Conservation (phyloP, 345 rosid genomes). For the Hypericum perforatum region DNA sequence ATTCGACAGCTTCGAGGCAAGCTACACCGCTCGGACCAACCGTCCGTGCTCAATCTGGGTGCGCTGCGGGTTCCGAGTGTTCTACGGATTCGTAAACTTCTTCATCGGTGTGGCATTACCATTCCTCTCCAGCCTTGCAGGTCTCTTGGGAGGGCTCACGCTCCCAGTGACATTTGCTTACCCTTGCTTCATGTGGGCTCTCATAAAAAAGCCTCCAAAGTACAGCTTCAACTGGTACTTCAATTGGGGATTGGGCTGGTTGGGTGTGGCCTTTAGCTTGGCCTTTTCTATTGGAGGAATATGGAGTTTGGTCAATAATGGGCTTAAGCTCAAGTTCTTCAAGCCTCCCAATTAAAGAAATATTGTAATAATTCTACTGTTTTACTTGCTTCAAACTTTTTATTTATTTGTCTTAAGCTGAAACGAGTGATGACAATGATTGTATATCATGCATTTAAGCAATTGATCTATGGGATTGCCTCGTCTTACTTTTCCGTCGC, state of each 20-base stretch:
- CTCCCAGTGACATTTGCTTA: conserved; percentile 94
- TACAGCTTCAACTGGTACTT: conserved; percentile 94
- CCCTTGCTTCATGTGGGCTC: conserved; percentile 99
- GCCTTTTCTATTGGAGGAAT: conserved; percentile 90
- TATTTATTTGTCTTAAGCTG: too few relatives aligned
- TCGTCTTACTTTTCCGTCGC: too few relatives aligned
- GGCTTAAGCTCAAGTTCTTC: conserved; percentile 84
- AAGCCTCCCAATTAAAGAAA: conserved; percentile 41
- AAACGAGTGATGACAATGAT: too few relatives aligned
- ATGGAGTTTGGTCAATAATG: conserved; percentile 81
- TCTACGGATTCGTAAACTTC: conserved; percentile 68
- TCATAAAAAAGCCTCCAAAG: conserved; percentile 65
- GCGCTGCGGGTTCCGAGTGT: conserved; percentile 83
- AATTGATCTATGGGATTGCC: too few relatives aligned
- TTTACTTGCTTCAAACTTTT: not conserved
- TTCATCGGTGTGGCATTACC: conserved; percentile 95
- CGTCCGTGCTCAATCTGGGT: conserved; percentile 96
- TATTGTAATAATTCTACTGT: not conserved
- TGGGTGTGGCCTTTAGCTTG: conserved; percentile 81
- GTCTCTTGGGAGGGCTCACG: conserved; percentile 84
- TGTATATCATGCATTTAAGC: too few relatives aligned
- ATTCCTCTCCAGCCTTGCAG: conserved; percentile 82
- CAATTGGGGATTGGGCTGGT: conserved; percentile 91
- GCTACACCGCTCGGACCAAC: conserved; percentile 90
- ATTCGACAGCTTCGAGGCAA: conserved; percentile 90